Conservation (phyloP, 129 eudicot genomes). For the Centrapalus pauciflorus region DNA sequence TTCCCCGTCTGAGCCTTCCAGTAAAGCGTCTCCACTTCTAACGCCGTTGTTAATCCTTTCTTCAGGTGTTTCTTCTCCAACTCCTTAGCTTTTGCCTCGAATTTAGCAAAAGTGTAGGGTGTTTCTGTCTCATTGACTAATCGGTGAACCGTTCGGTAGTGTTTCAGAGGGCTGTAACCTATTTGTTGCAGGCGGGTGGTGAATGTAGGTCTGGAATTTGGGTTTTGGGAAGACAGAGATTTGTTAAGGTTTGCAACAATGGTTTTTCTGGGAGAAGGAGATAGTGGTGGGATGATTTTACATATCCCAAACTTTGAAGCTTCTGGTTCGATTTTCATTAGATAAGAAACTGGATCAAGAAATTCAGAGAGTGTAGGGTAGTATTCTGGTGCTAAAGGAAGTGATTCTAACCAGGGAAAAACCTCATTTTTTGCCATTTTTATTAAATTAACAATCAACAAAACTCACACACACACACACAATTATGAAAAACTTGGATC, state of each 20-base stretch:
- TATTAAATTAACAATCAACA: too few species aligned
- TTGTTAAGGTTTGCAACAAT: constrained; percentile 47
- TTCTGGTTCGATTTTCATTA: constrained; percentile 76
- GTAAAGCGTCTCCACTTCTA: constrained; percentile 71
- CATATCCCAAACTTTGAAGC: constrained; percentile 87
- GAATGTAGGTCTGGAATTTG: constrained; percentile 56
- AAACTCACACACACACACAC: too few species aligned
- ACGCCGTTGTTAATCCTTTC: constrained; percentile 19
- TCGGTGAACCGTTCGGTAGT: constrained; percentile 80
- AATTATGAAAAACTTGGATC: too few species aligned
- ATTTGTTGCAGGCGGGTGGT: constrained; percentile 83
- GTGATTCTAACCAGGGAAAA: constrained; percentile 75
- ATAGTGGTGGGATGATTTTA: constrained; percentile 71
- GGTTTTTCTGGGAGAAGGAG: constrained; percentile 42
- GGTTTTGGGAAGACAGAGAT: constrained; percentile 46
- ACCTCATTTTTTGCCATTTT: constrained; percentile 42
- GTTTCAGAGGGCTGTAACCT: constrained; percentile 73
- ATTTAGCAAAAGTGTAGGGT: constrained; percentile 54
- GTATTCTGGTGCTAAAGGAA: constrained; percentile 86
- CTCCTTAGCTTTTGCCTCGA: constrained; percentile 55
- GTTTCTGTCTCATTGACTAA: constrained; percentile 83
- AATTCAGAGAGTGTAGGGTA: constrained; percentile 80
- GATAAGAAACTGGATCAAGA: constrained; percentile 83
- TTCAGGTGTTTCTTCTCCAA: constrained; percentile 59
- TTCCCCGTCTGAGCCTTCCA: constrained; percentile 82